phyloP scores from a whole-genome alignment of 441 rosid genomes.

The Erysimum cheiri region DNA sequence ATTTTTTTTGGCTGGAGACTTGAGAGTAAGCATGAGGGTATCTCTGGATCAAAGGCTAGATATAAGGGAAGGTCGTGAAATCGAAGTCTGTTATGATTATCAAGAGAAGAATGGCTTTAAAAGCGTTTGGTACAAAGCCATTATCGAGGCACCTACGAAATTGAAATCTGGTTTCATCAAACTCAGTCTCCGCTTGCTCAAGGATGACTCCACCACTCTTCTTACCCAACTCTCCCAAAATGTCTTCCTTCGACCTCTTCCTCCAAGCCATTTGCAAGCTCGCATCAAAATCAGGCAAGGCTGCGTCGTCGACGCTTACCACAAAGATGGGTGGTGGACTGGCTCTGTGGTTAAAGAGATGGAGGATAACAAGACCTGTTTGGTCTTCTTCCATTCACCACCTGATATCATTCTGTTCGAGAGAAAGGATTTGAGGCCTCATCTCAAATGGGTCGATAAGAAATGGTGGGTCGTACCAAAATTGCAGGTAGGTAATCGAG shows the following conservation, averaged over 20 bases:
- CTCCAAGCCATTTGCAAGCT: conserved; percentile 33
- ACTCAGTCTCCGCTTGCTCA: conserved; percentile 35
- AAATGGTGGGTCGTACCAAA: not conserved
- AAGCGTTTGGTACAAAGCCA: conserved; percentile 5
- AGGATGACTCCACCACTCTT: conserved; percentile 42
- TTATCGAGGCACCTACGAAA: not conserved
- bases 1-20: too few species aligned
- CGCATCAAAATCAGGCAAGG: conserved; percentile 33
- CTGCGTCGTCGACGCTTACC: conserved; percentile 16
- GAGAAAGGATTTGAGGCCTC: conserved; percentile 40
- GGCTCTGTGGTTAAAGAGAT: conserved; percentile 49
- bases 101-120: not conserved
- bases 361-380: conserved; percentile 31
- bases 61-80: too few species aligned
- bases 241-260: conserved; percentile 48
- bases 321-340: conserved; percentile 56
- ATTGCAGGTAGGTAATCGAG: not conserved
- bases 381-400: conserved; percentile 48
- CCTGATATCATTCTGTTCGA: conserved; percentile 46
- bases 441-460: not conserved
- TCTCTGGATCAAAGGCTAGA: too few species aligned
- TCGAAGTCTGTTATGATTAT: not conserved
- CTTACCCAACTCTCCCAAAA: conserved; percentile 44
- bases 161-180: not conserved
- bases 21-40: too few species aligned